Percentiles rank a stretch among this genome's conserved stretches.
These are phyloP conservation scores for Rosa multiflora DNA, from an alignment of 306 rosid species.

Conservation along the genomic window DNA sequence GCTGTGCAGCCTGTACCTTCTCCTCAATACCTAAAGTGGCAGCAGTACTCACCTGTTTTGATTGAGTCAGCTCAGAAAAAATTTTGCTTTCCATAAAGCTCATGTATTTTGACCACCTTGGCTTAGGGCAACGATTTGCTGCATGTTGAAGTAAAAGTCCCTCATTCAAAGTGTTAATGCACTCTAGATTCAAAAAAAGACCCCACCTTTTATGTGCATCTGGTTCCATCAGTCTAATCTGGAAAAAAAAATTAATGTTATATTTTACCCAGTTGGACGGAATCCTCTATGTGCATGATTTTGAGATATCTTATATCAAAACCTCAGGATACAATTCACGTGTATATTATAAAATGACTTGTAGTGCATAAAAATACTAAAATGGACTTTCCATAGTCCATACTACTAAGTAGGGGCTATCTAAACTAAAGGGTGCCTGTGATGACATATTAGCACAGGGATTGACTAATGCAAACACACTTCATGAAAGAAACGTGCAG, in stretches of 20 bases:
- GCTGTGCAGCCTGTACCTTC: constrained; percentile 26
- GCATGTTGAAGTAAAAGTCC: constrained; percentile 83
- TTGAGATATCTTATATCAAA: background rate
- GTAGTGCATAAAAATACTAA: background rate
- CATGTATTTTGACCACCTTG: constrained; percentile 73
- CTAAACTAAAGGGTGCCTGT: background rate
- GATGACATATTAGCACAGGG: background rate
- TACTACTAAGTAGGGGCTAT: background rate
- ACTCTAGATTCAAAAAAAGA: constrained; percentile 67
- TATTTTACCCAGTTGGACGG: constrained; percentile 16
- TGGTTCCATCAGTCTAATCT: constrained; percentile 65
- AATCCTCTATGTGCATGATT: background rate
- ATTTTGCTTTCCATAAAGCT: constrained; percentile 82
- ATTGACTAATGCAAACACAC: constrained; percentile 16
- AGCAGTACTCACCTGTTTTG: constrained; percentile 60
- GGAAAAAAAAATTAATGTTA: constrained; percentile 28
- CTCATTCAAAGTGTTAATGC: constrained; percentile 78
- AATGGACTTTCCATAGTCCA: constrained; percentile 3
- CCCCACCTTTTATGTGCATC: constrained; percentile 57
- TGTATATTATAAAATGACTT: background rate
- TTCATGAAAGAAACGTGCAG: background rate
- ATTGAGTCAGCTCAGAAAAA: constrained; percentile 73
- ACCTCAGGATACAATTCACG: background rate
- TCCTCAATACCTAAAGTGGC: constrained; percentile 57
- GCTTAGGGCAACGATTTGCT: constrained; percentile 81